Base-by-base conservation (phyloP, 1,284 basidiomycete species). In the Ustilago cynodontis region DNA sequence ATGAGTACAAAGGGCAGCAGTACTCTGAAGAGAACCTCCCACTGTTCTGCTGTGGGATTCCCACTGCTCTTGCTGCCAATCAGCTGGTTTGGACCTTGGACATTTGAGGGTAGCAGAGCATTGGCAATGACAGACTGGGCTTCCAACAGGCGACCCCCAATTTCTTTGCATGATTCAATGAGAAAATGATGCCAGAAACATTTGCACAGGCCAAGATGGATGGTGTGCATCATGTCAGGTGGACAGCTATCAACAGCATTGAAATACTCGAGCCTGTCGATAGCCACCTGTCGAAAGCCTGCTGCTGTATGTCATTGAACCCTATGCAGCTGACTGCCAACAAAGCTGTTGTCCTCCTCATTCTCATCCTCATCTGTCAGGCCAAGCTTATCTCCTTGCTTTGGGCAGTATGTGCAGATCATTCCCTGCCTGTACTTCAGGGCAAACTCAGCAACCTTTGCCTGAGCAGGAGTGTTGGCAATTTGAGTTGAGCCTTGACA, bases 121-220 rank as follows among this genome's bases (percentile, higher is more conserved):
- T n/a, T 24, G 3, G 14, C 13, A 14, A 61, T 28, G 1, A 61
- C 20, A 1, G 2, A 1, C 26, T 53, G 50, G 20, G 24, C 20
- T 13, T 43, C 22, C 2, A 5, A 16, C 47, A 61, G 31, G 16
- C 35, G 13, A 3, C 24, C 31, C 13, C 60, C 39, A 18, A 54
- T 54, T 18, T 49, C 16, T 10, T 31, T 28, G 29, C 60, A 62
- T 31, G 16, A 20, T 16, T 47, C 20, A 13, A 62, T 28, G 6
- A 62, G 60, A 9, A 62, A 47, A 7, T 18, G 11, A 16, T 62
- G 52, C 10, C 14, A 62, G 31, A 62, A 62, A 6, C 41, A 28
- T 24, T 62, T 62, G 41, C 60, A 62, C n/a, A 62, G 29, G 10
- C 60, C 60, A 45, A 62, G 60, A 29, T 54, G 50, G 3, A 62